phyloP scores from a whole-genome alignment of 1,139 yeast species.

The Tardiomyces blankii region DNA sequence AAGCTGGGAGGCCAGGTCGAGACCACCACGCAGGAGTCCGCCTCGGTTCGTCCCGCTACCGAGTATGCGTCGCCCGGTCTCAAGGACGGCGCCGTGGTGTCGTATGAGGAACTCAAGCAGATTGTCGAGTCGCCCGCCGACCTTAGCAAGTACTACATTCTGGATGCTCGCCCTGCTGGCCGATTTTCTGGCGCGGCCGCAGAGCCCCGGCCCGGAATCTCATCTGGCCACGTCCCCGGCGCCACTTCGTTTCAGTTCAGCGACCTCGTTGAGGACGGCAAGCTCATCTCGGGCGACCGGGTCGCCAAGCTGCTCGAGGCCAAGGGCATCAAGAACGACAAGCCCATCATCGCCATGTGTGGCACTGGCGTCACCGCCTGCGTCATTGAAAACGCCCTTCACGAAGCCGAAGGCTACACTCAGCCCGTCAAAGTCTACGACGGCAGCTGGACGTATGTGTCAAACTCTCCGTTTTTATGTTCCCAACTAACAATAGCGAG shows the following conservation, averaged over 20 bases:
- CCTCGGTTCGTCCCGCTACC: slow-evolving; percentile 14
- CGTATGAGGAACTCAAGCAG: slow-evolving; percentile 50
- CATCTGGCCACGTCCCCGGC: slow-evolving; percentile 85
- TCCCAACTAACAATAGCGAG: slow-evolving; percentile 12
- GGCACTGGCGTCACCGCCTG: slow-evolving; percentile 96
- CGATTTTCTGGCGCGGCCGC: slow-evolving; percentile 71
- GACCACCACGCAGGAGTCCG: slow-evolving; percentile 4
- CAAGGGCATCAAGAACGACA: slow-evolving; percentile 30
- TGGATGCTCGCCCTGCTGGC: slow-evolving; percentile 71
- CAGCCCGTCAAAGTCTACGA: slow-evolving; percentile 63
- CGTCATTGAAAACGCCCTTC: slow-evolving; percentile 60
- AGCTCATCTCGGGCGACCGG: slow-evolving; percentile 38
- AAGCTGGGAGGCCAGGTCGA: slow-evolving; percentile 30
- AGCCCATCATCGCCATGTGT: slow-evolving; percentile 76
- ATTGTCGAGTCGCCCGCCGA: slow-evolving; percentile 42
- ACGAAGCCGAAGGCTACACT: slow-evolving; percentile 35
- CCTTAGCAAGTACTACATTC: slow-evolving; percentile 37
- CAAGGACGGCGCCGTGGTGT: slow-evolving; percentile 40
- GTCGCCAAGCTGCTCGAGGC: slow-evolving; percentile 35
- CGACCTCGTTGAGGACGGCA: slow-evolving; percentile 24
- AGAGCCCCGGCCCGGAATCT: slow-evolving; percentile 79
- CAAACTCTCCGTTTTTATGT: too few relatives aligned
- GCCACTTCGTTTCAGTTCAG: slow-evolving; percentile 45
- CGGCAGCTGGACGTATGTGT: slow-evolving; percentile 70
- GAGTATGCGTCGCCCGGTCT: slow-evolving; percentile 32